Evolutionary conservation across 2,329 filamentous ascomycete genomes (phyloP).

Genomic region (Pseudofabraea citricarpa): DNA sequence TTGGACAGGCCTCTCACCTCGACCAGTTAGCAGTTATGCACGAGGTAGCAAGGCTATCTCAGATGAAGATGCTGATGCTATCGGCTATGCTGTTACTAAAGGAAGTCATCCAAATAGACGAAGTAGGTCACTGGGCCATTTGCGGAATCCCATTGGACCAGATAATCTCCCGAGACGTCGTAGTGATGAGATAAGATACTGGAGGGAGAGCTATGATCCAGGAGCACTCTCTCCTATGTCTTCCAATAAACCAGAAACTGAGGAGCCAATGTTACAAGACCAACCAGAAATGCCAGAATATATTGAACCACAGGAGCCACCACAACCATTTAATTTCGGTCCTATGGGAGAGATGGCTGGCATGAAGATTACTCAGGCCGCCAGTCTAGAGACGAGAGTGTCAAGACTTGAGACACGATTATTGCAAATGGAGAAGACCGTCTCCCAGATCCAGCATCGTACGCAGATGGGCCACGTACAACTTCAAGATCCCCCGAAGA

Average conservation of each 20-base stretch:
- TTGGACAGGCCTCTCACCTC: slow-evolving; percentile 51
- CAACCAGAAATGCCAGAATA: slow-evolving; percentile 19
- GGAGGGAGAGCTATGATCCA: slow-evolving; percentile 55
- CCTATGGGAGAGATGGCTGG: slow-evolving; percentile 42
- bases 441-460: slow-evolving; percentile 11
- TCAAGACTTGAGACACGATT: slow-evolving; percentile 46
- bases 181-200: slow-evolving; percentile 60
- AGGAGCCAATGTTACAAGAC: slow-evolving; percentile 26
- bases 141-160: slow-evolving; percentile 36
- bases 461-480: slow-evolving; percentile 9
- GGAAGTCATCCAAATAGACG: slow-evolving; percentile 47
- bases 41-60: slow-evolving; percentile 36
- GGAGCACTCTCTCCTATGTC: slow-evolving; percentile 47
- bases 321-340: slow-evolving; percentile 52
- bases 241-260: slow-evolving; percentile 37
- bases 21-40: slow-evolving; percentile 56
- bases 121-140: slow-evolving; percentile 54
- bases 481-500: slow-evolving; percentile 21
- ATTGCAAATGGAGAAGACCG: slow-evolving; percentile 41
- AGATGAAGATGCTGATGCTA: slow-evolving; percentile 25
- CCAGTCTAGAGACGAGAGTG: slow-evolving; percentile 49
- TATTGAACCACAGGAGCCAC: slow-evolving; percentile 28
- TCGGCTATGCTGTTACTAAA: slow-evolving; percentile 58
- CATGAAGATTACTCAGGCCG: slow-evolving; percentile 54
- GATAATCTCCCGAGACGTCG: slow-evolving; percentile 40